Evolutionary conservation across 1,284 basidiomycete genomes (phyloP).

Genomic region (Hemileia vastatrix): DNA sequence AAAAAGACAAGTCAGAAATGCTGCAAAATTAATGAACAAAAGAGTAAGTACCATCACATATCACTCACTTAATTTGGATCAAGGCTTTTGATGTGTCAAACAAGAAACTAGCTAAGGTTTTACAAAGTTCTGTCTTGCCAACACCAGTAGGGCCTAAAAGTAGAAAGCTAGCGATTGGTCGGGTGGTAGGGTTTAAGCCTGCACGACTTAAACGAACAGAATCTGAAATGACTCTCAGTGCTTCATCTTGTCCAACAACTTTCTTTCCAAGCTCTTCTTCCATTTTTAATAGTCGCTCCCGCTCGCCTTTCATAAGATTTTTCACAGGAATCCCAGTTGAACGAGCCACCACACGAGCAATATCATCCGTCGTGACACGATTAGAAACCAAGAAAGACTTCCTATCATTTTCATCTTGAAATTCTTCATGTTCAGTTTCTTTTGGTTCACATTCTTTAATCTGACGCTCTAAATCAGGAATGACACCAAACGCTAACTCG

Average conservation of each 20-base stretch:
- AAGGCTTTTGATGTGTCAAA: conserved; percentile 78
- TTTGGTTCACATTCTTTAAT: conserved; percentile 51
- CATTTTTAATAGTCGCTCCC: conserved; percentile 81
- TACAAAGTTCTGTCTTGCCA: conserved; percentile 78
- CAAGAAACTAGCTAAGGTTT: conserved; percentile 71
- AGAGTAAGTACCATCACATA: not conserved
- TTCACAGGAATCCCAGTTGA: conserved; percentile 84
- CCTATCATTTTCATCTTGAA: conserved; percentile 49
- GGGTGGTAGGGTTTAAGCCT: conserved; percentile 71
- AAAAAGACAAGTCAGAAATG: conserved; percentile 58
- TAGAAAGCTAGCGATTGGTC: conserved; percentile 82
- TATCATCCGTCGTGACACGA: conserved; percentile 76
- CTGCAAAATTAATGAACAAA: conserved; percentile 45
- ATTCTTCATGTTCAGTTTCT: conserved; percentile 53
- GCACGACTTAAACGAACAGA: conserved; percentile 74
- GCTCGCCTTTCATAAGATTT: conserved; percentile 76
- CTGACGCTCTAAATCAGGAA: conserved; percentile 67
- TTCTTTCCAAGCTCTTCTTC: conserved; percentile 64
- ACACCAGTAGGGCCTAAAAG: conserved; percentile 81
- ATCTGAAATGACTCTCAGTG: conserved; percentile 67
- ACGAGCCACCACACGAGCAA: conserved; percentile 70
- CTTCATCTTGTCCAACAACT: conserved; percentile 80
- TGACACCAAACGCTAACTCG: conserved; percentile 67
- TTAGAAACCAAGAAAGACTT: conserved; percentile 57
- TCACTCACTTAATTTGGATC: conserved; percentile 44